Base-by-base conservation (phyloP, 1,284 basidiomycete species). In the Tilletia caries region DNA sequence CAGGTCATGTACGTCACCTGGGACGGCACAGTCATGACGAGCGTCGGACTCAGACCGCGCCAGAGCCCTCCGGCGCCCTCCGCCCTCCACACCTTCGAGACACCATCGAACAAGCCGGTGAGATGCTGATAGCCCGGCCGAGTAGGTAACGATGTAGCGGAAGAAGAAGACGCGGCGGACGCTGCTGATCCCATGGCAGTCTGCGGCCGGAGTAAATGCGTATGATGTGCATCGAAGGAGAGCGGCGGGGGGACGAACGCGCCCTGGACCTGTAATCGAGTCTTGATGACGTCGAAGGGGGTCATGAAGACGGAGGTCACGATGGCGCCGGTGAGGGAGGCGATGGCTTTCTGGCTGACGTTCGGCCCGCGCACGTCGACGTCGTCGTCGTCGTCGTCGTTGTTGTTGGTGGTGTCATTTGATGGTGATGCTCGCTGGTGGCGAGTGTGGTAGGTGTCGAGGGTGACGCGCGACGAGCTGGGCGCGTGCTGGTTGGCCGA, bases 1-100 rank as follows among this genome's bases (percentile, higher is more conserved):
- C 92, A 93, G 65, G 97, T 87, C 90, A 98, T 98, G 85, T 98
- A 98, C 44, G 90, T 88, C 64, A 95, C 93, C 65, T 95, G 89
- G 0, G 94, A 91, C 0, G 95, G 95, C 8, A 98, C 92, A 27
- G 92, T 91, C 83, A 98, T 95, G 66, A 78, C 75, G 32, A 83
- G 68, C 0, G 82, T 83, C 0, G 82, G 82, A 29, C 75, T 74
- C 1, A 83, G 62, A 1, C 82, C 82, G n/a, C 82, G 73, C 79
- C 80, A 83, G 1, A 83, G 71, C 1, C 81, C 80, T 8, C 75
- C 69, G 23, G 78, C 71, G 46, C 82, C 82, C 54, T 83, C 82
- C 2, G 68, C 64, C 27, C 72, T 69, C 5, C 75, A 74, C 1
- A 83, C 74, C 41, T 83, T 82, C 65, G 76, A 68, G 8, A 82